Conservation (phyloP, 2,329 filamentous ascomycete species). For the Capronia epimyces region DNA sequence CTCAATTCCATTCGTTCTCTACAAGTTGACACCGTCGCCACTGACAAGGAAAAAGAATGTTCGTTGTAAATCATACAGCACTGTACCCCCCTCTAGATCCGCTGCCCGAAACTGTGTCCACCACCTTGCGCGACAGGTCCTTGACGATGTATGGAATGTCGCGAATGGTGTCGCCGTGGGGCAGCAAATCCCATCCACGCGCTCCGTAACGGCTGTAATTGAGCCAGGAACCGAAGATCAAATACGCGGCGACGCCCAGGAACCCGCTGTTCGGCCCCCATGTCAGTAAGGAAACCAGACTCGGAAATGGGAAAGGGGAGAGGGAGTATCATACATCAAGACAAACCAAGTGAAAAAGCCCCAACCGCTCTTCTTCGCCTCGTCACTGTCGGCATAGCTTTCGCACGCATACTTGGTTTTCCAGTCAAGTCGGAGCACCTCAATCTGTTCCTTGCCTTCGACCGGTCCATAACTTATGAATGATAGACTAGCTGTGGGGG, state of each 20-base stretch:
- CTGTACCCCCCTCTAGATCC: slow-evolving; percentile 88
- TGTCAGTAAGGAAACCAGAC: slow-evolving; percentile 24
- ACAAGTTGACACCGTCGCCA: not conserved
- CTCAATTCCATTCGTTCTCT: not conserved
- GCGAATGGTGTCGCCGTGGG: slow-evolving; percentile 84
- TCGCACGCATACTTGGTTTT: slow-evolving; percentile 82
- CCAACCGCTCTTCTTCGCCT: slow-evolving; percentile 56
- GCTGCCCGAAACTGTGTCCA: slow-evolving; percentile 77
- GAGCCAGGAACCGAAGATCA: slow-evolving; percentile 97
- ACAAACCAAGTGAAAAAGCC: slow-evolving; percentile 98
- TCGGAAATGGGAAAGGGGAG: not conserved
- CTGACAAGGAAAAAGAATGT: not conserved
- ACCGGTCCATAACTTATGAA: slow-evolving; percentile 67
- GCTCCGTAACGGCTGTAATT: slow-evolving; percentile 98
- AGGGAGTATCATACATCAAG: slow-evolving; percentile 63
- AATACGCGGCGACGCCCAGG: slow-evolving; percentile 76
- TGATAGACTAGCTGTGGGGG: slow-evolving; percentile 55
- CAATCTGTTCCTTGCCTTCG: slow-evolving; percentile 40
- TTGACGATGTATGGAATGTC: slow-evolving; percentile 89
- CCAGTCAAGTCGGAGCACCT: slow-evolving; percentile 74
- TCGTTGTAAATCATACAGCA: slow-evolving; percentile 70
- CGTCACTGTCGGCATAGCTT: slow-evolving; percentile 45
- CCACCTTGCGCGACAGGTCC: slow-evolving; percentile 74
- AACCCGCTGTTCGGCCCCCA: slow-evolving; percentile 60
- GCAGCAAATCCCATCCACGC: slow-evolving; percentile 88